Evolutionary conservation across 2,329 filamentous ascomycete species (phyloP).

Genomic region (Coniochaeta hoffmannii): DNA sequence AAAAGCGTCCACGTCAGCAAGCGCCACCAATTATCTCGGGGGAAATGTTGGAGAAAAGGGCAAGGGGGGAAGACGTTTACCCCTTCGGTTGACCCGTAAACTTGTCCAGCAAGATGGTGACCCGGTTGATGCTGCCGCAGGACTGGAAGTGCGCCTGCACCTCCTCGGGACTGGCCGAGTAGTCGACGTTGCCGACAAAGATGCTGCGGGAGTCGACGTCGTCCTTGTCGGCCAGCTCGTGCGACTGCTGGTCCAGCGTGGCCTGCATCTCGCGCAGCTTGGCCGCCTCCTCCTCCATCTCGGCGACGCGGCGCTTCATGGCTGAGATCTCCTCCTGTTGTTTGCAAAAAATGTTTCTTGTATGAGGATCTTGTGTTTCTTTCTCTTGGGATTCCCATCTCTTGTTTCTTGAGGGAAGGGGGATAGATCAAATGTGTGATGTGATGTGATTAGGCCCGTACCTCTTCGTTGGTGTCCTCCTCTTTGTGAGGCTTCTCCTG

Average conservation of each 20-base stretch:
- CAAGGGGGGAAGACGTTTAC: constrained; percentile 46
- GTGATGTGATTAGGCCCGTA: no score
- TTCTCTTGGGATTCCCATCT: not conserved
- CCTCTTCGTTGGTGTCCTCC: constrained; percentile 9
- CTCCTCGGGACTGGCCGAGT: constrained; percentile 93
- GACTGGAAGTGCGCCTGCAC: constrained; percentile 98
- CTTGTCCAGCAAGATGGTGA: constrained; percentile 96
- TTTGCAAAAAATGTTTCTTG: constrained; percentile 8
- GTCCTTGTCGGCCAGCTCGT: constrained; percentile 82
- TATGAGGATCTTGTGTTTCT: not conserved
- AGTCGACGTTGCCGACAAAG: constrained; percentile 98
- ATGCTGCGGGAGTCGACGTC: constrained; percentile 93
- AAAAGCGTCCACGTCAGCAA: not conserved
- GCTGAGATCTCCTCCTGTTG: constrained; percentile 70
- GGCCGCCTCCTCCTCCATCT: constrained; percentile 85
- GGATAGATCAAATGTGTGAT: not conserved
- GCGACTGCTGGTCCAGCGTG: constrained; percentile 74
- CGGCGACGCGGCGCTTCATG: constrained; percentile 79
- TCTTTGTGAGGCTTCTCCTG: constrained; percentile 1
- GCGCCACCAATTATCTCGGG: not conserved
- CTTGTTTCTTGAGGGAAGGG: not conserved
- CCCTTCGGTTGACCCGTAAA: constrained; percentile 99
- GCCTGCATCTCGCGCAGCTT: constrained; percentile 85
- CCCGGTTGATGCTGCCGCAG: constrained; percentile 94
- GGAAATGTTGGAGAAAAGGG: not conserved